These are phyloP conservation scores for Aspergillus sclerotioniger DNA, from an alignment of 495 filamentous ascomycete genomes.

Conservation along the genomic window DNA sequence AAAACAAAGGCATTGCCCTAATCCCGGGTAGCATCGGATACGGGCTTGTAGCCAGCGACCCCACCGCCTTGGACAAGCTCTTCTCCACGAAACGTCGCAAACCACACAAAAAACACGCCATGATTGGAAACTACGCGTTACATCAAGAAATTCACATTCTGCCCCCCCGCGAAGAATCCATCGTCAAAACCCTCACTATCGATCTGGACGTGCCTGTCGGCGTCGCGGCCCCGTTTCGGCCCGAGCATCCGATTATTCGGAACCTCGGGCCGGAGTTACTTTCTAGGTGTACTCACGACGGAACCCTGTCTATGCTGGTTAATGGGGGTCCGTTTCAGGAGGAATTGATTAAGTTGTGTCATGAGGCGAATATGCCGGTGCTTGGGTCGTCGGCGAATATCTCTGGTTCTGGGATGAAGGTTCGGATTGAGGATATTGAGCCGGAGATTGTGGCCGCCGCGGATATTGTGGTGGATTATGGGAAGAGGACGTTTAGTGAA, in stretches of 20 bases:
- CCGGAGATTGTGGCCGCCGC: constrained; percentile 23
- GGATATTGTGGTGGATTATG: constrained; percentile 33
- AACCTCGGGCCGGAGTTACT: constrained; percentile 1
- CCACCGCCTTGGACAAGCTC: constrained; percentile 18
- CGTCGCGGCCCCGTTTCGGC: constrained; percentile 21
- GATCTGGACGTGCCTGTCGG: constrained; percentile 26
- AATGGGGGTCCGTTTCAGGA: constrained; percentile 28
- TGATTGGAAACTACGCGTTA: constrained; percentile 25
- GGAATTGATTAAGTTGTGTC: constrained; percentile 21
- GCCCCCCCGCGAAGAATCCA: constrained; percentile 5
- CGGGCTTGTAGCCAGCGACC: constrained; percentile 19
- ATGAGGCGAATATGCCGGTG: constrained; percentile 14
- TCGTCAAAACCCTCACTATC: constrained; percentile 22
- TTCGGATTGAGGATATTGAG: constrained; percentile 29
- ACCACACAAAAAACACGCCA: constrained; percentile 26
- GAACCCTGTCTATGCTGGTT: constrained; percentile 21
- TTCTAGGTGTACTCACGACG: not conserved
- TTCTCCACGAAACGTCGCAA: constrained; percentile 19
- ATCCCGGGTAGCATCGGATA: constrained; percentile 28
- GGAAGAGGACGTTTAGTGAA: constrained; percentile 23
- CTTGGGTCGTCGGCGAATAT: constrained; percentile 32
- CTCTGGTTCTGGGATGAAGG: constrained; percentile 27
- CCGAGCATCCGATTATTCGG: constrained; percentile 19
- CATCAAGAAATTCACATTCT: constrained; percentile 21
- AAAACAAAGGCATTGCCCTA: constrained; percentile 24